Evolutionary conservation across 139 green algal species (phyloP).

Genomic region (Chlamydomonas sp.): DNA sequence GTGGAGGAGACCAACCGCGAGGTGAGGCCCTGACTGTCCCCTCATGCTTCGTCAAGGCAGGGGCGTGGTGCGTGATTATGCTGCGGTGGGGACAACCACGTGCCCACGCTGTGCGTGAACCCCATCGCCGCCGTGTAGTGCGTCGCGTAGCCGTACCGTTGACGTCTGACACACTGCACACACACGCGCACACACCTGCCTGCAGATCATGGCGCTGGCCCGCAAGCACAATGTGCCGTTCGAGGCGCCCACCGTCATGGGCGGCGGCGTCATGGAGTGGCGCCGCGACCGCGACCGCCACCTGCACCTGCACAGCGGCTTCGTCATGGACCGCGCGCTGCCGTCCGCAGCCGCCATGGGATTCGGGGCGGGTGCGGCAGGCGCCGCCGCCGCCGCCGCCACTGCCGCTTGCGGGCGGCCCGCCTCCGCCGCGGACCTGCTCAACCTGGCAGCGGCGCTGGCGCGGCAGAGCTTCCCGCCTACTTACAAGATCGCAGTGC

Average conservation of each 20-base stretch:
- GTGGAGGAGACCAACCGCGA: constrained; percentile 55
- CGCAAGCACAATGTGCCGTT: constrained; percentile 41
- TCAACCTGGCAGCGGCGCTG: constrained; percentile 58
- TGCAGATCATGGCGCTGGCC: constrained; percentile 47
- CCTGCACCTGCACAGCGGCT: constrained; percentile 46
- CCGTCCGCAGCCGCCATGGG: neutral
- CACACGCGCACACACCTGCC: neutral
- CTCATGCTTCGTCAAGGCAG: too few species aligned
- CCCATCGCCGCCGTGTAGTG: neutral
- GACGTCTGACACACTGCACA: too few species aligned
- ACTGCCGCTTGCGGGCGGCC: neutral
- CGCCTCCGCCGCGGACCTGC: constrained; percentile 42
- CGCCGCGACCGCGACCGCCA: constrained; percentile 58
- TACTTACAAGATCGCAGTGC: constrained; percentile 56
- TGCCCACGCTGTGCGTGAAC: neutral
- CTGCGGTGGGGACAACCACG: neutral
- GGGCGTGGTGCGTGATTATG: neutral
- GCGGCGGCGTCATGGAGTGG: constrained; percentile 75
- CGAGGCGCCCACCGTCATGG: constrained; percentile 63
- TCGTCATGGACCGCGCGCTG: constrained; percentile 24
- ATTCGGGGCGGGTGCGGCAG: neutral
- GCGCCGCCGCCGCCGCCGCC: neutral
- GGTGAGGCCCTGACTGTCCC: constrained; percentile 8
- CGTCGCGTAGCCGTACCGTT: too few species aligned
- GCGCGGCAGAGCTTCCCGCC: constrained; percentile 58